Percentiles rank a stretch among this genome's conserved stretches.
Conservation (phyloP, 176 grass and related monocot species). For the Oryza punctata region DNA sequence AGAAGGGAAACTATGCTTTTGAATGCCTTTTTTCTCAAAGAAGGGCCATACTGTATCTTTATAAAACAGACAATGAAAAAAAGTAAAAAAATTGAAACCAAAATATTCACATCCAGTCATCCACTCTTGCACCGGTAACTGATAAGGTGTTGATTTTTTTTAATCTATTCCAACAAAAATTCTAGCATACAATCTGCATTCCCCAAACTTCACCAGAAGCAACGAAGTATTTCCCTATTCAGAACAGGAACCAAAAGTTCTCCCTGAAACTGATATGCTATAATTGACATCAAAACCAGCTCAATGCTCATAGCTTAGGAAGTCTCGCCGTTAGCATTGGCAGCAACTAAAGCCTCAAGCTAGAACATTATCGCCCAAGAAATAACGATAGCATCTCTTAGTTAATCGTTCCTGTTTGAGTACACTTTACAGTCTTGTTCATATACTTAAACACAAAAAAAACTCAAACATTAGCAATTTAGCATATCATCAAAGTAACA, state of each 20-base stretch:
- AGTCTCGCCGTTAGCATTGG: neutral
- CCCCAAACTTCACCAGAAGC: neutral
- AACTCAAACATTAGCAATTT: neutral
- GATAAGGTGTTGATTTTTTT: neutral
- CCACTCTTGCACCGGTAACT: neutral
- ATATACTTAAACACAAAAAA: neutral
- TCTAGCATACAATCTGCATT: neutral
- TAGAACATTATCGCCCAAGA: neutral
- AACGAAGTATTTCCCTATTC: neutral
- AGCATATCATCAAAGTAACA: neutral
- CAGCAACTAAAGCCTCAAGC: constrained; percentile 3
- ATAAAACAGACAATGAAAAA: neutral
- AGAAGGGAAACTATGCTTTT: constrained; percentile 6
- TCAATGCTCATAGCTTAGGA: constrained; percentile 9
- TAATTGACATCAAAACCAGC: neutral
- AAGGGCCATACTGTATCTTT: neutral
- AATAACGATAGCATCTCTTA: neutral
- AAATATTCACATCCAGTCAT: constrained; percentile 16
- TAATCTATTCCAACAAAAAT: neutral
- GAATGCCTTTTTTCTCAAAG: neutral
- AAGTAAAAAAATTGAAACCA: constrained; percentile 4
- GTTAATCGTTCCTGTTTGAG: neutral
- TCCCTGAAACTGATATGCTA: neutral
- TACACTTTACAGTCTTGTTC: neutral
- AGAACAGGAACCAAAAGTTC: neutral